Percentiles rank a stretch among this genome's conserved stretches.
These are phyloP conservation scores for Ogataea kodamae DNA, from an alignment of 805 yeast species.

Conservation along the genomic window DNA sequence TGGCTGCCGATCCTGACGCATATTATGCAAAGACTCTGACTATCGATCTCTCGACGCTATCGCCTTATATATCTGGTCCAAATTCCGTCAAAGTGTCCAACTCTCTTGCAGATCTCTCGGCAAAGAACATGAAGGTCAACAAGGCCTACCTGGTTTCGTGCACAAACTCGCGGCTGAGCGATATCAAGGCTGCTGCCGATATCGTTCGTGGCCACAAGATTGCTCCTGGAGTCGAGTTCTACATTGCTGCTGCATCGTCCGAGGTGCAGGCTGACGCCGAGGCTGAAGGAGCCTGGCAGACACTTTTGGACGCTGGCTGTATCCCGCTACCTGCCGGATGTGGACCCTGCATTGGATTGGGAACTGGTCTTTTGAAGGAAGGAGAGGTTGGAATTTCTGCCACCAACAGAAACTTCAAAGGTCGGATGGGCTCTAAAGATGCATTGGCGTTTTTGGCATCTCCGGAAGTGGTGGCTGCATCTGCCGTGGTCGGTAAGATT, in stretches of 20 bases:
- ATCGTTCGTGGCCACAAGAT: conserved; percentile 78
- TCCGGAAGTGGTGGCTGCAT: conserved; percentile 98
- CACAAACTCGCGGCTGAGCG: conserved; percentile 91
- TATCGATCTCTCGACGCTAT: conserved; percentile 72
- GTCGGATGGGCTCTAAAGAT: conserved; percentile 97
- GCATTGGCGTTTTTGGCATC: conserved; percentile 95
- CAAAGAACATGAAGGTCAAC: conserved; percentile 71
- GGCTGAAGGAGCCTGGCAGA: conserved; percentile 87
- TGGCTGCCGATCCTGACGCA: conserved; percentile 70
- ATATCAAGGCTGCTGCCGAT: conserved; percentile 90
- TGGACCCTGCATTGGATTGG: conserved; percentile 98
- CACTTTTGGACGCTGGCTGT: conserved; percentile 87
- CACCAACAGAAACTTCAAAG: conserved; percentile 97
- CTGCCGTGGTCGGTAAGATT: conserved; percentile 92
- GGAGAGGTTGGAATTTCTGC: conserved; percentile 99
- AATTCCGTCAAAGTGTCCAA: conserved; percentile 91
- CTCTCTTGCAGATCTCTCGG: conserved; percentile 70
- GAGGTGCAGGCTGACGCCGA: conserved; percentile 92
- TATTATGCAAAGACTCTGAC: conserved; percentile 83
- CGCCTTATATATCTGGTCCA: conserved; percentile 94
- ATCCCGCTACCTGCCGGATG: conserved; percentile 96
- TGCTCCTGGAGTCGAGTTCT: conserved; percentile 88
- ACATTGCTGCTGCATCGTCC: conserved; percentile 96
- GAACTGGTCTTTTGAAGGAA: conserved; percentile 86
- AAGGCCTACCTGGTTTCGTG: conserved; percentile 98